Percentiles rank a stretch among this genome's conserved stretches.
Conservation (phyloP, 2,329 filamentous ascomycete species). For the Arthrobotrys iridis region DNA sequence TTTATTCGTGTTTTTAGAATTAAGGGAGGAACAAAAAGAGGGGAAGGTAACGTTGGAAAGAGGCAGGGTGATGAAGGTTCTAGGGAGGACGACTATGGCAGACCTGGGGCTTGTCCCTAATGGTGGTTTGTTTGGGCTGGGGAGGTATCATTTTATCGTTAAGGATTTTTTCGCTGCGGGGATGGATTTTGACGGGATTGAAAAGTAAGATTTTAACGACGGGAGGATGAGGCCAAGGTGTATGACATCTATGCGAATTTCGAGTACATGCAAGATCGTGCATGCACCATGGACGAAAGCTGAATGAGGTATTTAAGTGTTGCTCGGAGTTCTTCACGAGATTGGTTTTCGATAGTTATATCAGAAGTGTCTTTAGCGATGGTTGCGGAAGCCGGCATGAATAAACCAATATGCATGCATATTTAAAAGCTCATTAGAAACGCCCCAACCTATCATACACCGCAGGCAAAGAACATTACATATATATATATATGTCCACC, state of each 20-base stretch:
- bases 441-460: too few relatives aligned
- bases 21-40: not conserved
- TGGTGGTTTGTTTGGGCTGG: conserved; percentile 27
- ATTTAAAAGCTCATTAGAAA: too few relatives aligned
- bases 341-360: too few relatives aligned
- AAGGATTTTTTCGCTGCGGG: conserved; percentile 27
- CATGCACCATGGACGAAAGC: too few relatives aligned
- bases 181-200: not conserved
- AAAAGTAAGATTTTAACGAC: not conserved
- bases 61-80: conserved; percentile 23
- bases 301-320: too few relatives aligned
- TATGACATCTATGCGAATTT: not conserved
- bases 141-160: conserved; percentile 48
- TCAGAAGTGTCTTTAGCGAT: too few relatives aligned
- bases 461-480: too few relatives aligned
- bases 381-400: too few relatives aligned
- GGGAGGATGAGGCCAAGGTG: not conserved
- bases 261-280: too few relatives aligned
- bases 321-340: too few relatives aligned
- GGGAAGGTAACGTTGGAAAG: conserved; percentile 22
- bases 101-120: conserved; percentile 20
- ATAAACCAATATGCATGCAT: too few relatives aligned
- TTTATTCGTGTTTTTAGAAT: conserved; percentile 24
- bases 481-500: too few relatives aligned
- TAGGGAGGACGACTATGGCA: conserved; percentile 13